Evolutionary conservation across 73 alveolate species (phyloP), one percentile per base, ranked within the genome.

Genomic region (Paramecium sexaurelia): DNA sequence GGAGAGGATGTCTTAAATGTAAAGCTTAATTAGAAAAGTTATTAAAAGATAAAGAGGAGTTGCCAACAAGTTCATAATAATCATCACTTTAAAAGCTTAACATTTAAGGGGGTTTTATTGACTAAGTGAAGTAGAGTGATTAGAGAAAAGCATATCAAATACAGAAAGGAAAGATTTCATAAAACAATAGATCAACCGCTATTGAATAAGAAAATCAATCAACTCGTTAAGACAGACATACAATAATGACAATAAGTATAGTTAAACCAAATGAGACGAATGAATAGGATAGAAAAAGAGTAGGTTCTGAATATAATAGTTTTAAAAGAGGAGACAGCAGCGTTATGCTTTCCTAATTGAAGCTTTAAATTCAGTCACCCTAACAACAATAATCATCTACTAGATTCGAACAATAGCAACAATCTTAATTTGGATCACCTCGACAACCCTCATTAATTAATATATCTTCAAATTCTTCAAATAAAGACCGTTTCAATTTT

Each of bases 191-290:
- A 17, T 71, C 86, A 2, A 35, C 9, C 11, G 35, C 43, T 71
- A 5, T 40, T n/a, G 43, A 35, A 33, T 37, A 35, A n/a, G 86
- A 71, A 39, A 71, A 71, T 71, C 22, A 71, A 71, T 71, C 56
- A 2, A 71, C 56, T 71, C 0, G 90, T 2, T 36, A 56, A 10
- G 90, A 39, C 11, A 37, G 90, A 78, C 61, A 37, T 40, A 78
- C 90, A 24, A 41, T 32, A 78, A 73, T 73, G 87, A 78, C 90
- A 78, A 37, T 78, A 6, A 78, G 90, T 20, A 78, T 78, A 26
- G 83, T 61, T 26, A 61, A 61, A 32, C 67, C 67, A n/a, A 51
- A 51, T 51, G 67, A 51, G 22, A 7, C 5, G 8, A 20, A 73
- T 32, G 33, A 32, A 10, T 17, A 22, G 13, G 75, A 78, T 13